Evolutionary conservation across 495 filamentous ascomycete species (phyloP).

Genomic region (Aeminium ludgeri): DNA sequence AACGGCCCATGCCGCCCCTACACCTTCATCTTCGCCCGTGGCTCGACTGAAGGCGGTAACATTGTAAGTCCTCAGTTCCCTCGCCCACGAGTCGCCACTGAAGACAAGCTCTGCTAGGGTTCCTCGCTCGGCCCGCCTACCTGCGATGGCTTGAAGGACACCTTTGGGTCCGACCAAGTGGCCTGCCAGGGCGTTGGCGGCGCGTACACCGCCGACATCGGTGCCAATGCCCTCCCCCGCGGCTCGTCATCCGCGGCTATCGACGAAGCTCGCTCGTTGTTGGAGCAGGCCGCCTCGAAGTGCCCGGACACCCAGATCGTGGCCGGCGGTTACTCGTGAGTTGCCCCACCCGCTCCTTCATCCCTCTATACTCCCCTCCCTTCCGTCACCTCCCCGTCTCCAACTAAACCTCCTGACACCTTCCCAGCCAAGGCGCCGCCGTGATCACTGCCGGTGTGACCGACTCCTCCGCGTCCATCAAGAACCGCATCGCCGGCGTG

Average conservation of each 20-base stretch:
- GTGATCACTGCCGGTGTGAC: constrained; percentile 6
- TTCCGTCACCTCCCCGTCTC: not conserved
- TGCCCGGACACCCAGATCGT: constrained; percentile 5
- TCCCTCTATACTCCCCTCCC: not conserved
- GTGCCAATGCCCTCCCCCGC: not conserved
- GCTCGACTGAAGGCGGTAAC: constrained; percentile 10
- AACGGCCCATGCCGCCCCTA: constrained; percentile 6
- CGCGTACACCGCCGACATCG: not conserved
- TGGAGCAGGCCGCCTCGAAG: constrained; percentile 7
- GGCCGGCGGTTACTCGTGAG: constrained; percentile 15
- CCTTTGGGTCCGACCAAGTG: constrained; percentile 19
- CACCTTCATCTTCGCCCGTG: constrained; percentile 13
- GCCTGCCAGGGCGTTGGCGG: constrained; percentile 29
- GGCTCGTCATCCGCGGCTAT: constrained; percentile 25
- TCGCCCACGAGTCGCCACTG: no score
- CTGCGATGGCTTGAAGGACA: constrained; percentile 16
- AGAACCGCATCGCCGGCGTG: constrained; percentile 11
- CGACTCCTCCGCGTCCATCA: not conserved
- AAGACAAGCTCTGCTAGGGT: constrained; percentile 3
- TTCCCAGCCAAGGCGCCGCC: constrained; percentile 10
- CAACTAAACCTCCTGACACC: not conserved
- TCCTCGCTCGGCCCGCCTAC: constrained; percentile 23
- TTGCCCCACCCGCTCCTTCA: not conserved
- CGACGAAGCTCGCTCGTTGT: constrained; percentile 26
- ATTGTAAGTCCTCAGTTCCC: not conserved